These are phyloP conservation scores for Polyplosphaeria fusca DNA, from an alignment of 495 filamentous ascomycete species.

Conservation along the genomic window DNA sequence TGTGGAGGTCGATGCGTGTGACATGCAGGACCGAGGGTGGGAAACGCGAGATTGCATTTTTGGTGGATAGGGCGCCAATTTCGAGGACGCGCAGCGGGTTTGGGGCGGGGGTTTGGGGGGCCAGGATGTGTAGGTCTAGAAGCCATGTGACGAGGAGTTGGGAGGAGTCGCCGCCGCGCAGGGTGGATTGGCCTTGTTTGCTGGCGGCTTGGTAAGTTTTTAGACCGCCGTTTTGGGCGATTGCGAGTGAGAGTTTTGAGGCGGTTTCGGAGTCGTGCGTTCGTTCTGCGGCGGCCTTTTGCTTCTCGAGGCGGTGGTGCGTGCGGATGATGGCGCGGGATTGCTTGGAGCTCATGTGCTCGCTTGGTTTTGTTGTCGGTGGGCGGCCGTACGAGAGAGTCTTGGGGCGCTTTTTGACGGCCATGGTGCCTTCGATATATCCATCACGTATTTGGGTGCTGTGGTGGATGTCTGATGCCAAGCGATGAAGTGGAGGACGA, in stretches of 20 bases:
- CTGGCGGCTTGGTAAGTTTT: conserved; percentile 85
- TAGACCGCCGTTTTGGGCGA: conserved; percentile 71
- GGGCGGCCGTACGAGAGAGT: conserved; percentile 69
- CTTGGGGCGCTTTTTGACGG: conserved; percentile 43
- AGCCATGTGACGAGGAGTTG: conserved; percentile 86
- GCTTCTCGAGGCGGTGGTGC: conserved; percentile 82
- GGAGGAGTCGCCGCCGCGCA: conserved; percentile 89
- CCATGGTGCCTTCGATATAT: conserved; percentile 36
- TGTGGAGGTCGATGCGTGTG: conserved; percentile 85
- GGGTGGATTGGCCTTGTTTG: conserved; percentile 75
- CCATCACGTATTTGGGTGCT: conserved; percentile 1
- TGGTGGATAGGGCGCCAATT: conserved; percentile 80
- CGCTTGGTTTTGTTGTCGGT: conserved; percentile 41
- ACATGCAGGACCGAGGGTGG: conserved; percentile 47
- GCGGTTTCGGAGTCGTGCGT: conserved; percentile 59
- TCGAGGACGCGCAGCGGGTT: conserved; percentile 58
- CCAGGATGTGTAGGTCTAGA: conserved; percentile 43
- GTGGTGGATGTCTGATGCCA: conserved; percentile 3
- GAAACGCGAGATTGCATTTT: conserved; percentile 81
- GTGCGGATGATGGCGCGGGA: conserved; percentile 77
- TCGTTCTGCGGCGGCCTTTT: conserved; percentile 61
- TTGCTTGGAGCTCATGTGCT: conserved; percentile 67
- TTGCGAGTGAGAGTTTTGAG: conserved; percentile 55
- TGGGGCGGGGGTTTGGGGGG: background rate
- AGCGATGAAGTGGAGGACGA: background rate